Evolutionary conservation across 352 stramenopile genomes (phyloP), one percentile per base, ranked within the genome.

Genomic region (Blastocystis sp.): DNA sequence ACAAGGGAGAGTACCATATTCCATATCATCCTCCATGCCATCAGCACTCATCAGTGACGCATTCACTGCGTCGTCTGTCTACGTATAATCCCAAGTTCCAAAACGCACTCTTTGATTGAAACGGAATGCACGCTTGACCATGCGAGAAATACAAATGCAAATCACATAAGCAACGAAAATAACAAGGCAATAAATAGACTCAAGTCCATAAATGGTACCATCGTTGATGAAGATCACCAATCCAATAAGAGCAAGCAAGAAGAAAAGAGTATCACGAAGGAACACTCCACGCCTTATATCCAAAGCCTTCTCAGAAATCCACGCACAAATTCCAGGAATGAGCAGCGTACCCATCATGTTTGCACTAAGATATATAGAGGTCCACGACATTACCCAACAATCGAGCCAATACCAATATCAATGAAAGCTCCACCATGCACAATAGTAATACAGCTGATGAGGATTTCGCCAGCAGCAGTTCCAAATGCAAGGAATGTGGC

Each of bases 391-490:
- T 64, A 81, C 70, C 76, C 76, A 88, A 88, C 53, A 78, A 88
- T 88, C 54, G 76, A 88, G 24, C 76, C 64, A 34, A 88, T 50
- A 88, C 76, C 76, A 5, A 88, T 34, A 62, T 88, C 76, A 78
- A 88, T 41, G 47, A 62, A 59, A 79, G 53, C 76, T 43, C 54
- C 76, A 75, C 76, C 76, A 9, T 88, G 59, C n/a, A 88, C 68
- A 30, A 54, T 76, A 3, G 76, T 88, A 50, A 88, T 88, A 78
- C 47, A 75, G 68, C 76, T 88, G 53, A 88, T 88, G 39, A 88
- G 54, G 47, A 88, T 88, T 20, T 88, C 76, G 50, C 54, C 45
- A 75, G 76, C 76, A 6, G 76, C 43, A 41, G 76, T 41, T 18
- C 76, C 76, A 39, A 88, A 76, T 9, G 76, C 76, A 11, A 88